Conservation (phyloP, 2,329 filamentous ascomycete genomes). For the Fusarium sp. region DNA sequence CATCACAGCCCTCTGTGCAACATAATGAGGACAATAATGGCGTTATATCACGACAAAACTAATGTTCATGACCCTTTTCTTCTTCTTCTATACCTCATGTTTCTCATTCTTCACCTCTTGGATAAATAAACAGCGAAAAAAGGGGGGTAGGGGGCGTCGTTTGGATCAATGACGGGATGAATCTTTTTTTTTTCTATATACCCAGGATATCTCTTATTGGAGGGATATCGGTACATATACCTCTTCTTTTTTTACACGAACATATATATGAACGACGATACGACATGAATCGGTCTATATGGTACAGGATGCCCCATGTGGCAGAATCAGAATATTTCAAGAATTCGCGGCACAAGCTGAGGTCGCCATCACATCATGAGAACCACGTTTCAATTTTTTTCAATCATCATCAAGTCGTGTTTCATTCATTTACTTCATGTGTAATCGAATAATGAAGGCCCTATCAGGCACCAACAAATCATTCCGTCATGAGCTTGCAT, state of each 20-base stretch:
- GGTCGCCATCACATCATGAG: neutral
- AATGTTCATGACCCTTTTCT: slow-evolving; percentile 30
- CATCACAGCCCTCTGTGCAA: slow-evolving; percentile 49
- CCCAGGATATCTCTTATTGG: slow-evolving; percentile 32
- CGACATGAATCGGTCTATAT: slow-evolving; percentile 20
- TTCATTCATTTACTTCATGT: neutral
- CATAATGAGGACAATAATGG: slow-evolving; percentile 44
- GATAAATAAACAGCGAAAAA: slow-evolving; percentile 32
- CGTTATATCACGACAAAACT: slow-evolving; percentile 25
- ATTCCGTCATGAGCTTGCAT: neutral
- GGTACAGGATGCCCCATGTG: slow-evolving; percentile 27
- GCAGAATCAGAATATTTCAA: slow-evolving; percentile 13
- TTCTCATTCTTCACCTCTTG: slow-evolving; percentile 15
- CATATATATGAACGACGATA: slow-evolving; percentile 23
- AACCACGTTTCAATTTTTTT: neutral
- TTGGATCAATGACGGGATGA: slow-evolving; percentile 35
- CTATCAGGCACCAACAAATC: neutral
- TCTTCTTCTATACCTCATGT: slow-evolving; percentile 24
- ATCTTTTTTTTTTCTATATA: slow-evolving; percentile 33
- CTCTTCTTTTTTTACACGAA: slow-evolving; percentile 9
- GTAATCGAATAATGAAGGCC: neutral
- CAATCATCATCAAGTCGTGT: slow-evolving; percentile 12
- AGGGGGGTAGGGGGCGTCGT: slow-evolving; percentile 36
- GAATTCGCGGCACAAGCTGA: neutral
- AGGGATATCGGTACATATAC: slow-evolving; percentile 40